phyloP scores from a whole-genome alignment of 164 flowering plant genomes.

The grape (Vitis vinifera) region DNA sequence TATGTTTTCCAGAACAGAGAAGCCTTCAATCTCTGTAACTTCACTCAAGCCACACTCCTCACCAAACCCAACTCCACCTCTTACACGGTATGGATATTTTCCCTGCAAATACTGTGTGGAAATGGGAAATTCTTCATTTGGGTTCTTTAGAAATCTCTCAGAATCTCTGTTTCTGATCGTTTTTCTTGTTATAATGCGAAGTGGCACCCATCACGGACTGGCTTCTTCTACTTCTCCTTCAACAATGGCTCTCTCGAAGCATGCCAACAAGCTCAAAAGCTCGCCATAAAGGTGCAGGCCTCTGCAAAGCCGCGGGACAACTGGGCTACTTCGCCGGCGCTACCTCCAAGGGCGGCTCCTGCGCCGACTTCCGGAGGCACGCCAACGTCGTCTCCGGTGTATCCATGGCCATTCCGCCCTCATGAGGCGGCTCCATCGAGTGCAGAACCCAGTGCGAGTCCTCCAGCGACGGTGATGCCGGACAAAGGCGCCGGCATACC shows the following conservation, averaged over 20 bases:
- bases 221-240: constrained; percentile 84
- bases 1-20: constrained; percentile 73
- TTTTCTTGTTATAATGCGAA: constrained; percentile 9
- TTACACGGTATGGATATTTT: constrained; percentile 48
- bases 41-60: constrained; percentile 77
- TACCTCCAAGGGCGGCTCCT: constrained; percentile 44
- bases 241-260: constrained; percentile 55
- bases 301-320: not conserved
- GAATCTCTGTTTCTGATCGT: not conserved
- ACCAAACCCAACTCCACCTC: constrained; percentile 53
- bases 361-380: constrained; percentile 53
- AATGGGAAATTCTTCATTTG: not conserved
- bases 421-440: constrained; percentile 35
- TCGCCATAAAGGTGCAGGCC: constrained; percentile 48
- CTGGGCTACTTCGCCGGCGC: constrained; percentile 19
- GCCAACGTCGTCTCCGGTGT: constrained; percentile 57
- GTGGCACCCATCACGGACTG: constrained; percentile 87
- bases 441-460: constrained; percentile 30
- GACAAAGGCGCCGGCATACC: constrained; percentile 64
- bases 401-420: constrained; percentile 58
- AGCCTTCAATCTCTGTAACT: constrained; percentile 77
- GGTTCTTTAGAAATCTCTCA: not conserved
- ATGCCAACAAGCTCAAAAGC: constrained; percentile 57
- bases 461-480: constrained; percentile 34
- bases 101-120: no score